Conservation (phyloP, 129 eudicot species). For the Centaurea solstitialis region DNA sequence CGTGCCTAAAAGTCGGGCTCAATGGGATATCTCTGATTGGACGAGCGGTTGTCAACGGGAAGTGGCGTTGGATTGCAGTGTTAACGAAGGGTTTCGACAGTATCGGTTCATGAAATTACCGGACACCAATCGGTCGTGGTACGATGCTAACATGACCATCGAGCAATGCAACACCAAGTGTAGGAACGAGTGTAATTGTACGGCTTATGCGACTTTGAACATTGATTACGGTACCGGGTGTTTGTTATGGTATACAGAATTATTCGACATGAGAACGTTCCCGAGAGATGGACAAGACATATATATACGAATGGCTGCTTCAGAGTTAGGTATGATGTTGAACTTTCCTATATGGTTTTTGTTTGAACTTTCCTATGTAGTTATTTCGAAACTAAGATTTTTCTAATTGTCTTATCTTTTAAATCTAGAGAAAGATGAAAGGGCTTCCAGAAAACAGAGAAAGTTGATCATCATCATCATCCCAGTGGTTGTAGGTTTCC, state of each 20-base stretch:
- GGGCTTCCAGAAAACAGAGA: not conserved
- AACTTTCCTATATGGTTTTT: not conserved
- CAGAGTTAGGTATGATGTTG: conserved; percentile 15
- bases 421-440: not conserved
- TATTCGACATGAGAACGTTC: conserved; percentile 24
- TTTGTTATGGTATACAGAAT: conserved; percentile 25
- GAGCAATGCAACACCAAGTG: conserved; percentile 29
- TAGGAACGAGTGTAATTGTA: conserved; percentile 27
- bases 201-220: conserved; percentile 33
- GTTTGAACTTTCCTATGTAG: too few relatives aligned
- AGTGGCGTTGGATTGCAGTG: conserved; percentile 17
- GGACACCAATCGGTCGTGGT: too few relatives aligned
- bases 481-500: too few relatives aligned
- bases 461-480: not conserved
- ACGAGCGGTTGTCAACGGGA: conserved; percentile 20
- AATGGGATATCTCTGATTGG: conserved; percentile 27
- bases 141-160: too few relatives aligned
- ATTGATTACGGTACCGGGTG: conserved; percentile 24
- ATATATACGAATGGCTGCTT: conserved; percentile 29
- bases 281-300: conserved; percentile 28
- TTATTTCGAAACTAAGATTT: too few relatives aligned
- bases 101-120: too few relatives aligned
- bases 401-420: not conserved
- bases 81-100: too few relatives aligned
- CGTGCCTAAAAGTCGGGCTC: not conserved